Conservation (phyloP, 2,329 filamentous ascomycete genomes). For the Epichloe glyceriae region DNA sequence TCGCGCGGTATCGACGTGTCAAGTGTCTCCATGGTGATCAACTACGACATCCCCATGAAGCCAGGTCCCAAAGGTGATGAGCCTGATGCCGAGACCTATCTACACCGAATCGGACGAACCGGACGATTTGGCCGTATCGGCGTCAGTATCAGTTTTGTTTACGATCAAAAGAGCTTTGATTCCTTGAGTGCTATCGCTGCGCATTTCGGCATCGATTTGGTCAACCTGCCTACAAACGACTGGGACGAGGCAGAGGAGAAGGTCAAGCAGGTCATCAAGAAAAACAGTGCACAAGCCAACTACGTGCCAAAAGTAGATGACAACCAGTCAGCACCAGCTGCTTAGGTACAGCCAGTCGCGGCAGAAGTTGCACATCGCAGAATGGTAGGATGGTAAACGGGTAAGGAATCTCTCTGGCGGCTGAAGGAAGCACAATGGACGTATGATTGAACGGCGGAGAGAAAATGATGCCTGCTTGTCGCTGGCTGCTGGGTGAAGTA, state of each 20-base stretch:
- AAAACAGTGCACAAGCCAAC: conserved; percentile 43
- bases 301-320: conserved; percentile 36
- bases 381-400: neutral
- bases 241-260: conserved; percentile 82
- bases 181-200: conserved; percentile 68
- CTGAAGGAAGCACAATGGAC: neutral
- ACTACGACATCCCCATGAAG: conserved; percentile 79
- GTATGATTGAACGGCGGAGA: neutral
- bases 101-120: conserved; percentile 94
- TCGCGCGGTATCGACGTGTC: conserved; percentile 88
- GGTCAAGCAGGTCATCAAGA: conserved; percentile 72
- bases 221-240: conserved; percentile 69
- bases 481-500: conserved; percentile 1
- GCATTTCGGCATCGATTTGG: conserved; percentile 69
- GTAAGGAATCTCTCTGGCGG: neutral
- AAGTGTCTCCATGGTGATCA: conserved; percentile 94
- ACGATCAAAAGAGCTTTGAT: conserved; percentile 68
- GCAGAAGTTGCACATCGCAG: conserved; percentile 3
- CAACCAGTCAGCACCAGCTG: conserved; percentile 13
- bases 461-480: neutral
- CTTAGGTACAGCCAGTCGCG: conserved; percentile 16
- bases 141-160: conserved; percentile 89
- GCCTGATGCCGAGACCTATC: conserved; percentile 88
- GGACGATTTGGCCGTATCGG: conserved; percentile 94
- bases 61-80: conserved; percentile 50